Base-by-base conservation (phyloP, 371 early-diverging fungal species). In the Rhizomucor pusillus region DNA sequence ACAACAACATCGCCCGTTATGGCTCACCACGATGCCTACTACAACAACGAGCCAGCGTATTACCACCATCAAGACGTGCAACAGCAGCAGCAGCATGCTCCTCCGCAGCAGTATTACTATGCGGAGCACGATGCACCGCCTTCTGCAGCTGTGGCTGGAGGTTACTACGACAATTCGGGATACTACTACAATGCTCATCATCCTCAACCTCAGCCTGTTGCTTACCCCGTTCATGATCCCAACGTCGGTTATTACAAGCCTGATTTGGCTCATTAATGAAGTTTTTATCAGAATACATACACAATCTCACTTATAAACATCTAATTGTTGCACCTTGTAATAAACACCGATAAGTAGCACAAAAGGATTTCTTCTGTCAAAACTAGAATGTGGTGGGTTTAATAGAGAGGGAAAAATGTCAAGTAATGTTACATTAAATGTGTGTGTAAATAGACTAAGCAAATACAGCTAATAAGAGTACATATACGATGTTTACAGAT, bases 231-330 rank as follows among this genome's bases (percentile, higher is more conserved):
- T 22, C 45, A 48, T 3, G 57, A 56, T 23, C 50, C 49, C 34
- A 47, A 41, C 19, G 48, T 49, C 40, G 61, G 54, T 14, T 62
- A 52, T 43, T 62, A 62, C 34, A 59, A 55, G 24, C 64, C 64
- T 5, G 56, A 59, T 56, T 23, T 59, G 3, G 58, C 59, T 5
- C 29, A 29, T 7, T 29, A 7, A 29, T 29, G 29, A 29, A 29
- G 29, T 29, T 29, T 29, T 7, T 29, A 29, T 29, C 29, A 29
- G 7, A 29, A 29, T 29, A 29, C 7, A 29, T 29, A 29, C 7
- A 29, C 29, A 29, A 29, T 5, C 5, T 29, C 7, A n/a, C n/a
- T 29, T 29, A 29, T 29, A 29, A 29, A 29, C 7, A 29, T 29
- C 29, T 29, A 29, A 29, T 29, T 7, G 29, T 7, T 5, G 29